Evolutionary conservation across 371 early-diverging fungal genomes (phyloP).

Genomic region (Fennellomyces sp.): DNA sequence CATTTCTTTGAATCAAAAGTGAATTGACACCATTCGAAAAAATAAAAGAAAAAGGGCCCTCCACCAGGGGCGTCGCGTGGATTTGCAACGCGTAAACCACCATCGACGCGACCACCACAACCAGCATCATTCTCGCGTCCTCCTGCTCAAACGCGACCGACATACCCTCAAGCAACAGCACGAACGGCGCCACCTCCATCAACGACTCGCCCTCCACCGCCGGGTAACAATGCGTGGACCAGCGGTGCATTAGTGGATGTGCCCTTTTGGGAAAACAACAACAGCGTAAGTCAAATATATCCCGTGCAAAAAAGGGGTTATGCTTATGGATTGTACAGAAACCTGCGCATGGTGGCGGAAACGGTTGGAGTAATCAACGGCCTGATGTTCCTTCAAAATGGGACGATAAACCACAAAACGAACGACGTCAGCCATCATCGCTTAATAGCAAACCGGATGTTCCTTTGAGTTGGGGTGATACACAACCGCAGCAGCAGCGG

Average conservation of each 20-base stretch:
- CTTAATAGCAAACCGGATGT: background rate
- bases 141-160: background rate
- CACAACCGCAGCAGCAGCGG: background rate
- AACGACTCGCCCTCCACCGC: conserved; percentile 11
- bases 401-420: no score
- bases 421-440: background rate
- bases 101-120: background rate
- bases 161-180: background rate
- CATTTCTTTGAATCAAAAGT: no score
- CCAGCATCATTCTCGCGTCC: background rate
- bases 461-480: background rate
- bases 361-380: background rate
- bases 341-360: background rate
- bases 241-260: conserved; percentile 7
- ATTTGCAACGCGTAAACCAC: no score
- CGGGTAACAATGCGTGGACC: conserved; percentile 16
- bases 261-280: conserved; percentile 18
- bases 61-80: no score
- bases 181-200: background rate
- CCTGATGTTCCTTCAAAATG: background rate
- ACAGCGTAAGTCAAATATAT: background rate
- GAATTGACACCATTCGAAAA: no score
- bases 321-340: background rate
- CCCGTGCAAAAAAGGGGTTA: background rate
- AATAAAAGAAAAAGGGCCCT: no score